A percentile compares a stretch with the other conserved stretches of the same genome.
Evolutionary conservation across 108 stramenopile genomes (phyloP).

Genomic region (Cyclotella sp.): DNA sequence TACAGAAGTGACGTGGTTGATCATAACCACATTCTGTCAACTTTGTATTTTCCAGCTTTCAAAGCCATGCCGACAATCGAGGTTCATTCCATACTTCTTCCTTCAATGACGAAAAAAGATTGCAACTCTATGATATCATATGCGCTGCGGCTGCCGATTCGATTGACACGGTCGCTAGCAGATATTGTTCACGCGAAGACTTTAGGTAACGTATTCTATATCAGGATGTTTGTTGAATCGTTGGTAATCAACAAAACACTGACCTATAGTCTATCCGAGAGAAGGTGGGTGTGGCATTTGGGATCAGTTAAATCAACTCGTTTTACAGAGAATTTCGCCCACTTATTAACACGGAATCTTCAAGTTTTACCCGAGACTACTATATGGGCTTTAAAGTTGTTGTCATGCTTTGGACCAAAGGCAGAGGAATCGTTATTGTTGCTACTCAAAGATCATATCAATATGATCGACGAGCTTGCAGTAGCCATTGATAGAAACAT

Average conservation of each 20-base stretch:
- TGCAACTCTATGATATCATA: conserved; percentile 20
- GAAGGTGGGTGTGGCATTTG: conserved; percentile 31
- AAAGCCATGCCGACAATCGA: neutral
- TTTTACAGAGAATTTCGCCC: neutral
- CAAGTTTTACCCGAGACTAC: neutral
- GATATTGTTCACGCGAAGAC: conserved; percentile 24
- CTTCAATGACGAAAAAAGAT: neutral
- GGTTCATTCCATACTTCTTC: neutral
- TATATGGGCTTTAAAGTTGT: conserved; percentile 7
- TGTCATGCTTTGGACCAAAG: conserved; percentile 24
- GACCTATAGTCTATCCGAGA: neutral
- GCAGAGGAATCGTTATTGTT: conserved; percentile 7
- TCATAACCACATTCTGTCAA: neutral
- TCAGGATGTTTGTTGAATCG: conserved; percentile 19
- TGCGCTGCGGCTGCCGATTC: conserved; percentile 7
- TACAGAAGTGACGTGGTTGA: conserved; percentile 4
- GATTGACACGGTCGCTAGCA: conserved; percentile 21
- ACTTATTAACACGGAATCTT: conserved; percentile 16
- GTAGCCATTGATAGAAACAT: conserved; percentile 16
- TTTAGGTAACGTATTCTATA: conserved; percentile 21
- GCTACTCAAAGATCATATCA: neutral
- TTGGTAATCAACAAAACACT: conserved; percentile 20
- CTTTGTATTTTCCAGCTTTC: neutral
- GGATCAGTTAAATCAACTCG: conserved; percentile 1
- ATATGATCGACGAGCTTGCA: neutral